A percentile compares a stretch with the other conserved stretches of the same genome.
Evolutionary conservation across 164 flowering plant species (phyloP).

Genomic region (Chimonanthus salicifolius): DNA sequence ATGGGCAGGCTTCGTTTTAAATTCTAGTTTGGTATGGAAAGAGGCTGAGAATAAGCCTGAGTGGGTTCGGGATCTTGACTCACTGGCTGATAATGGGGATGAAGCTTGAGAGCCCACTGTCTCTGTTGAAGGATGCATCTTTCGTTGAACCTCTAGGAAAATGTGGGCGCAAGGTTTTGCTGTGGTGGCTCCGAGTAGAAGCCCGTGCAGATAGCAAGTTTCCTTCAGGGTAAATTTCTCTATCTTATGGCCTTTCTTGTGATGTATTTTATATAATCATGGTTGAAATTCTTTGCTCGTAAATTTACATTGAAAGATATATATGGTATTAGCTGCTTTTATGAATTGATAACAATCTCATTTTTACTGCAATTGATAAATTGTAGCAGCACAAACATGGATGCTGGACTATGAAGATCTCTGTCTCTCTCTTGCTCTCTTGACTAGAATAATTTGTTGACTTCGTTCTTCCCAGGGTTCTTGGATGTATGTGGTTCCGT

Average conservation of each 20-base stretch:
- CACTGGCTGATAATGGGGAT: conserved; percentile 29
- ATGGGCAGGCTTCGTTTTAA: conserved; percentile 94
- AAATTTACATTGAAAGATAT: background rate
- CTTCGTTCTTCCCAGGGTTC: background rate
- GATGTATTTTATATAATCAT: background rate
- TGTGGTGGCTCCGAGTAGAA: conserved; percentile 99
- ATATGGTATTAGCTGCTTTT: background rate
- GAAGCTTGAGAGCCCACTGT: conserved; percentile 67
- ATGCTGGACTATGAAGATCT: background rate
- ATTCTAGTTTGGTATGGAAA: conserved; percentile 85
- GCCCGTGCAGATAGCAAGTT: conserved; percentile 95
- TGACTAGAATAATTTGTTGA: background rate
- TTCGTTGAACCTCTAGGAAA: conserved; percentile 88
- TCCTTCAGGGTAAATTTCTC: conserved; percentile 66
- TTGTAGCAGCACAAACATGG: background rate
- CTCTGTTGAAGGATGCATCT: conserved; percentile 63
- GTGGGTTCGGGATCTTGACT: conserved; percentile 70
- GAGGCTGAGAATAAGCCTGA: conserved; percentile 62
- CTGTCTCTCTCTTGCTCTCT: background rate
- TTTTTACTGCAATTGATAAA: background rate
- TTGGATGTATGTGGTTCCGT: background rate
- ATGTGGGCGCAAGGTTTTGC: conserved; percentile 86
- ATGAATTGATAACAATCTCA: background rate
- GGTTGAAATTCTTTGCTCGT: background rate
- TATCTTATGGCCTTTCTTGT: background rate